Conservation (phyloP, 192 early-diverging fungal species). For the Lunasporangiospora selenospora region DNA sequence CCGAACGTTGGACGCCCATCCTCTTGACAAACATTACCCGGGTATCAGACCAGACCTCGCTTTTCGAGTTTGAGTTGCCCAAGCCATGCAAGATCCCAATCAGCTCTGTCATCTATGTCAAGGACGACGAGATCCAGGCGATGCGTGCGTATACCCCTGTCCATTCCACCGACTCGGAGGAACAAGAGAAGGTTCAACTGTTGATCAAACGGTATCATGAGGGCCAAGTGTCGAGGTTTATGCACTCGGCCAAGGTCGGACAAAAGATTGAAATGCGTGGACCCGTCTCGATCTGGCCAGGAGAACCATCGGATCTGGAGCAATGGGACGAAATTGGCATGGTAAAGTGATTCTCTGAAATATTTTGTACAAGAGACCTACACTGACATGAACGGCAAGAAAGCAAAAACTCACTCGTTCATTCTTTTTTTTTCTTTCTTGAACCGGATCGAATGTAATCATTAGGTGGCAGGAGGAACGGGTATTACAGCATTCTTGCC, state of each 20-base stretch:
- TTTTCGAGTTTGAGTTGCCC: conserved; percentile 63
- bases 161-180: conserved; percentile 47
- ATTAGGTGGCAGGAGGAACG: conserved; percentile 78
- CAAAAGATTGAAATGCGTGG: conserved; percentile 72
- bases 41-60: conserved; percentile 57
- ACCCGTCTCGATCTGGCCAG: conserved; percentile 62
- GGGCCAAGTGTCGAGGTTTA: conserved; percentile 70
- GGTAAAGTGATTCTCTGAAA: too few species aligned
- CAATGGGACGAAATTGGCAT: conserved; percentile 59
- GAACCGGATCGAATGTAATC: neutral
- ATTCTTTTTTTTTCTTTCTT: neutral
- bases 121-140: conserved; percentile 74
- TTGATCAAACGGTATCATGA: conserved; percentile 69
- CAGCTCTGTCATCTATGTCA: conserved; percentile 67
- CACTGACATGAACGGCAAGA: neutral
- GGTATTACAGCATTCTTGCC: conserved; percentile 80
- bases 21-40: conserved; percentile 51
- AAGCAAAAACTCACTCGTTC: neutral
- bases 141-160: conserved; percentile 76
- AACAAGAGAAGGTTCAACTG: conserved; percentile 63
- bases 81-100: conserved; percentile 56
- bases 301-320: conserved; percentile 45
- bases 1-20: conserved; percentile 58
- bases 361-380: too few species aligned
- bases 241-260: conserved; percentile 58